These are phyloP conservation scores for Diaporthe humulicola DNA, from an alignment of 2,329 filamentous ascomycete species.

Conservation along the genomic window DNA sequence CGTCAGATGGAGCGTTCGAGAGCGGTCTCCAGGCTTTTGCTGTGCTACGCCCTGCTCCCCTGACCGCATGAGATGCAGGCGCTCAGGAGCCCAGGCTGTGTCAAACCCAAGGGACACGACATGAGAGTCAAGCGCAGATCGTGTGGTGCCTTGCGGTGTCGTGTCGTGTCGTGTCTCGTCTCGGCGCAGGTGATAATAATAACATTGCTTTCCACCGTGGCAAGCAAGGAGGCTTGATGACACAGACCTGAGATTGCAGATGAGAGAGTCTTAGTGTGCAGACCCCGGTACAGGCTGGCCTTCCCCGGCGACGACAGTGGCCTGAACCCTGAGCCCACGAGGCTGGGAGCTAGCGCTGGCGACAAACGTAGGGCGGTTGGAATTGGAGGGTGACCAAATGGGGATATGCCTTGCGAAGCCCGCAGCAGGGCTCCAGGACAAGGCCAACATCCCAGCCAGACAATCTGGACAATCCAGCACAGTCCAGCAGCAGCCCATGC, in stretches of 20 bases:
- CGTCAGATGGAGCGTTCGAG: constrained; percentile 17
- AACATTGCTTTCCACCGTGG: background rate
- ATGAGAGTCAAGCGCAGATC: constrained; percentile 30
- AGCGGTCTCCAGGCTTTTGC: constrained; percentile 5
- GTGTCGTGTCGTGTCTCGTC: constrained; percentile 27
- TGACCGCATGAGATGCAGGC: background rate
- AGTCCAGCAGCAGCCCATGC: background rate
- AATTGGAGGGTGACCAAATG: constrained; percentile 23
- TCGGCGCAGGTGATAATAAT: constrained; percentile 2
- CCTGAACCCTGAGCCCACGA: constrained; percentile 31
- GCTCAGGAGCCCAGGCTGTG: constrained; percentile 7
- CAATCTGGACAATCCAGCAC: background rate
- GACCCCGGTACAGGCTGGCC: constrained; percentile 6
- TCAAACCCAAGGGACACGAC: constrained; percentile 19
- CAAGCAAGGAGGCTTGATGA: constrained; percentile 1
- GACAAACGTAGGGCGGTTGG: constrained; percentile 27
- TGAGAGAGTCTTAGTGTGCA: constrained; percentile 1
- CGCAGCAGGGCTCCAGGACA: background rate
- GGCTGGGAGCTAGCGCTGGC: constrained; percentile 24
- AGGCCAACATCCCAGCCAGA: background rate
- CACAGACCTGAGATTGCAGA: constrained; percentile 20
- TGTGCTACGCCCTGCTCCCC: background rate
- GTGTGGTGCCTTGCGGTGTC: constrained; percentile 21
- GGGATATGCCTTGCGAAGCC: constrained; percentile 12
- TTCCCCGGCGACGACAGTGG: background rate